Conservation (phyloP, 495 filamentous ascomycete species). For the Tuber calosporum region DNA sequence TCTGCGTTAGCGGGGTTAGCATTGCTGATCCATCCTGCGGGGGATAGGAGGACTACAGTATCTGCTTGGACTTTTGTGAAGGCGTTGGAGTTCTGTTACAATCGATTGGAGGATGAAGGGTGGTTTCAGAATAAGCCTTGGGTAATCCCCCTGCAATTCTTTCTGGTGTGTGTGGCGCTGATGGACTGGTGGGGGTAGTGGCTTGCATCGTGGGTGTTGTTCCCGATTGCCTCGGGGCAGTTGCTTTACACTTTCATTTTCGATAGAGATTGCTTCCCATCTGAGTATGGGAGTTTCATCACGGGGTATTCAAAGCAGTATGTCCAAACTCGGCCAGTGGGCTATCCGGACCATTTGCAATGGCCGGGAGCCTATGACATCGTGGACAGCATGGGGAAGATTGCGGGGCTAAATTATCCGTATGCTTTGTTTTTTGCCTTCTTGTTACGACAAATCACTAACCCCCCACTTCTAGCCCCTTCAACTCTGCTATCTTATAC, state of each 20-base stretch:
- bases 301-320: constrained; percentile 69
- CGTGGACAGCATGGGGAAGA: constrained; percentile 69
- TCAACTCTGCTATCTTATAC: constrained; percentile 77
- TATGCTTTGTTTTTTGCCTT: constrained; percentile 46
- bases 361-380: constrained; percentile 76
- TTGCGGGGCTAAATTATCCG: constrained; percentile 79
- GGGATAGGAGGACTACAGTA: constrained; percentile 69
- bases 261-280: constrained; percentile 80
- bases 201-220: constrained; percentile 95
- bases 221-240: constrained; percentile 86
- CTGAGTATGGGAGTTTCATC: constrained; percentile 63
- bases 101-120: constrained; percentile 69
- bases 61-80: constrained; percentile 71
- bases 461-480: constrained; percentile 48
- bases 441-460: constrained; percentile 8
- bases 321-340: constrained; percentile 62
- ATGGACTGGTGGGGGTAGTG: constrained; percentile 50
- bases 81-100: constrained; percentile 80
- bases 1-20: constrained; percentile 78
- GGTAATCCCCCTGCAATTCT: constrained; percentile 25
- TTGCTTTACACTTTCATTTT: constrained; percentile 87
- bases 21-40: constrained; percentile 67
- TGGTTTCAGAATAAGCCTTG: constrained; percentile 58
- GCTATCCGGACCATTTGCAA: constrained; percentile 56
- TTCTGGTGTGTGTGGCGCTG: background rate